These are phyloP conservation scores for Podila minutissima DNA, from an alignment of 192 early-diverging fungal genomes.

Conservation along the genomic window DNA sequence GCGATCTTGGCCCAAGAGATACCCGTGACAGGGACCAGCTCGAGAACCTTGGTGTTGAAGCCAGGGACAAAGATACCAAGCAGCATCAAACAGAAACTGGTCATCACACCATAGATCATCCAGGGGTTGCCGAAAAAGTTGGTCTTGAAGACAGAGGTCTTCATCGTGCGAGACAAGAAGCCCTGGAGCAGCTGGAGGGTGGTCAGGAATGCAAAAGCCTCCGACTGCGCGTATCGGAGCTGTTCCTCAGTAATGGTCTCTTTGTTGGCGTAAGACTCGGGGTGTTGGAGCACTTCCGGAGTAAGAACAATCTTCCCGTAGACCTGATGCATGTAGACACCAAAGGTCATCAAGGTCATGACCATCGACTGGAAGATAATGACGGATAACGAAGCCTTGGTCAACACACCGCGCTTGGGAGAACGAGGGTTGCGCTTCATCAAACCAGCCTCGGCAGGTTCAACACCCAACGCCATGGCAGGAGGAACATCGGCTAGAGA, in stretches of 20 bases:
- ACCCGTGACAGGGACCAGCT: conserved; percentile 57
- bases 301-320: neutral
- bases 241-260: neutral
- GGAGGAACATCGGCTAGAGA: conserved; percentile 89
- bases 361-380: conserved; percentile 73
- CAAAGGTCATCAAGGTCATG: conserved; percentile 74
- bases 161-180: conserved; percentile 83
- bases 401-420: conserved; percentile 78
- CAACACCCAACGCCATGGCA: conserved; percentile 91
- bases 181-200: conserved; percentile 89
- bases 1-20: conserved; percentile 70
- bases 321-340: conserved; percentile 63
- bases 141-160: conserved; percentile 77
- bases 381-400: conserved; percentile 57
- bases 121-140: conserved; percentile 82
- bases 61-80: conserved; percentile 83
- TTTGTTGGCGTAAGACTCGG: too few species aligned
- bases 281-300: too few species aligned
- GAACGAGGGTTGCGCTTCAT: conserved; percentile 86
- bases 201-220: conserved; percentile 82
- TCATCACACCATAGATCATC: conserved; percentile 81
- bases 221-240: conserved; percentile 47
- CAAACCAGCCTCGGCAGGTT: conserved; percentile 83
- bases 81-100: conserved; percentile 74
- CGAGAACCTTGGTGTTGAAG: conserved; percentile 33